Evolutionary conservation across 306 rosid species (phyloP).

Genomic region (Vicia faba): DNA sequence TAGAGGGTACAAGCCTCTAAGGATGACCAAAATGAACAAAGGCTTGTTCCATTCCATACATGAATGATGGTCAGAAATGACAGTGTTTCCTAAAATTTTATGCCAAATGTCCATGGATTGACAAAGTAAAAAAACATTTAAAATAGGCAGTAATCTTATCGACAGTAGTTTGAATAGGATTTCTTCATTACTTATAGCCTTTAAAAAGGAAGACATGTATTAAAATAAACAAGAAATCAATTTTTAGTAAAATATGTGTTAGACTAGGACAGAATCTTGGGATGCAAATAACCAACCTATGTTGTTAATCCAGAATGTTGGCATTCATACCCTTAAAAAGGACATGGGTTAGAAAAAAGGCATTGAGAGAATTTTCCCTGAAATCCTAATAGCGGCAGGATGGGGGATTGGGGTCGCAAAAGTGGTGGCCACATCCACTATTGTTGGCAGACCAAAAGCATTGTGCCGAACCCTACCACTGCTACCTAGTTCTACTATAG

Average conservation of each 20-base stretch:
- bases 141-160: not conserved
- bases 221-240: not conserved
- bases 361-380: no score
- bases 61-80: not conserved
- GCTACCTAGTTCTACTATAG: no score
- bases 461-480: no score
- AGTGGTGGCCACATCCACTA: no score
- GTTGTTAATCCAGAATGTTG: no score
- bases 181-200: not conserved
- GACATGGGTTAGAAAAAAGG: no score
- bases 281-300: no score
- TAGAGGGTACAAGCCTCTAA: not conserved
- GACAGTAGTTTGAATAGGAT: not conserved
- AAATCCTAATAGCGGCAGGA: no score
- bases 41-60: not conserved
- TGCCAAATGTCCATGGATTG: not conserved
- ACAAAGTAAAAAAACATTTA: no score
- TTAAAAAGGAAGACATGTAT: not conserved
- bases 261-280: not conserved
- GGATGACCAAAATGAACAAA: not conserved
- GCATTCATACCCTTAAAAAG: no score
- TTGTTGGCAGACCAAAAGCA: no score
- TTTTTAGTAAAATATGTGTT: not conserved
- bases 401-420: no score
- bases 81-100: not conserved